Percentiles rank a stretch among this genome's conserved stretches.
Conservation (phyloP, 2,329 filamentous ascomycete genomes). For the Saccharata proteae region DNA sequence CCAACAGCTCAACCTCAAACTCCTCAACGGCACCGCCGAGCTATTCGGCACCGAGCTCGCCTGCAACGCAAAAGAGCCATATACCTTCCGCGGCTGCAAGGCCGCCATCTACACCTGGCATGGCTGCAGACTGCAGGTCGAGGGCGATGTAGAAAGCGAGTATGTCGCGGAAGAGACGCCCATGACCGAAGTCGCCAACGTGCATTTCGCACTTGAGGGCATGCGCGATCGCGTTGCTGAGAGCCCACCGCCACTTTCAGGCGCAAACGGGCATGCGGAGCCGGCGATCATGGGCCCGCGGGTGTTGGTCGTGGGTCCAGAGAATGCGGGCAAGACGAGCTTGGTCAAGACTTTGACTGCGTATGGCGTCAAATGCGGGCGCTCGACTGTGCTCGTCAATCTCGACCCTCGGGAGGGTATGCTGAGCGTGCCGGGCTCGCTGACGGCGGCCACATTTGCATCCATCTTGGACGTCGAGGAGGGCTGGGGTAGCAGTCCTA, state of each 20-base stretch:
- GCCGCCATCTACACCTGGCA: conserved; percentile 87
- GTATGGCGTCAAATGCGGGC: conserved; percentile 63
- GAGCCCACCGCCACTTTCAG: no score
- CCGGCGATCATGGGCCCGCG: conserved; percentile 51
- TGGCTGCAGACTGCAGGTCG: conserved; percentile 75
- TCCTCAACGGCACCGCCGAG: conserved; percentile 75
- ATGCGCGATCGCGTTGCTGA: conserved; percentile 50
- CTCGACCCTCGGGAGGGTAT: conserved; percentile 63
- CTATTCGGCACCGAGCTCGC: conserved; percentile 93
- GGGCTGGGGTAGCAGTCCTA: conserved; percentile 82
- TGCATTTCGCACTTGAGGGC: conserved; percentile 75
- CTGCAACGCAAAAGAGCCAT: conserved; percentile 50
- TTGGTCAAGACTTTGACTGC: conserved; percentile 64
- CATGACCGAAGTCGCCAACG: conserved; percentile 64
- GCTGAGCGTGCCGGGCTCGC: conserved; percentile 51
- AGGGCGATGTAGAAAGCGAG: conserved; percentile 54
- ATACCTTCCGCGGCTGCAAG: conserved; percentile 71
- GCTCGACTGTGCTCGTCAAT: conserved; percentile 73
- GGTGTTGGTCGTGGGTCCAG: conserved; percentile 72
- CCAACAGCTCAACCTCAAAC: conserved; percentile 34
- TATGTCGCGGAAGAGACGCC: conserved; percentile 69
- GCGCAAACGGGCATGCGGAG: conserved; percentile 21
- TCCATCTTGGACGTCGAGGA: conserved; percentile 80
- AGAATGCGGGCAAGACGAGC: conserved; percentile 72
- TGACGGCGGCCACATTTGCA: conserved; percentile 78